phyloP scores from a whole-genome alignment of 2,329 filamentous ascomycete genomes.

The Pezicula neosporulosa region DNA sequence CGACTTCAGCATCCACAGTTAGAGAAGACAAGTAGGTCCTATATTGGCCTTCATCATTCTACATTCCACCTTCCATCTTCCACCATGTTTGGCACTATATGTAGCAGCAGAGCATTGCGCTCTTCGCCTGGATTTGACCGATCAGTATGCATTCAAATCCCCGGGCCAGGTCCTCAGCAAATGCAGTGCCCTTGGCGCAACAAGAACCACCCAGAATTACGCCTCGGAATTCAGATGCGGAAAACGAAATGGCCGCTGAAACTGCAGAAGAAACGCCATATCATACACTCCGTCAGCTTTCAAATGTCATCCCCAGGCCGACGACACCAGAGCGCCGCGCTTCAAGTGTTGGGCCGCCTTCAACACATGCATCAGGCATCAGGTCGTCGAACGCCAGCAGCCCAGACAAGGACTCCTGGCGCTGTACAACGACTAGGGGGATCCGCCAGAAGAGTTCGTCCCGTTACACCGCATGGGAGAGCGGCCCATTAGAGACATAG shows the following conservation, averaged over 20 bases:
- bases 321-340: conserved; percentile 26
- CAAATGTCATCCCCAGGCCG: conserved; percentile 23
- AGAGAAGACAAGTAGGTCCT: no score
- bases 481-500: conserved; percentile 57
- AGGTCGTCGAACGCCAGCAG: conserved; percentile 20
- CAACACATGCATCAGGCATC: conserved; percentile 21
- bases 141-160: neutral
- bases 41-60: no score
- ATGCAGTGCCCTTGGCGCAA: conserved; percentile 2
- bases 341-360: conserved; percentile 25
- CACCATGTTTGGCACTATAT: no score
- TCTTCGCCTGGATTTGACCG: no score
- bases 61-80: no score
- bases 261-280: conserved; percentile 23
- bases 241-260: conserved; percentile 6
- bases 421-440: conserved; percentile 13
- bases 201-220: conserved; percentile 13
- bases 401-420: conserved; percentile 22
- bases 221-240: conserved; percentile 20
- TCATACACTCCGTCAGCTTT: conserved; percentile 18
- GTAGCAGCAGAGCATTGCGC: no score
- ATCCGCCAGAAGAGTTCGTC: conserved; percentile 20
- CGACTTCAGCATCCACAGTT: no score
- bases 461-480: conserved; percentile 54
- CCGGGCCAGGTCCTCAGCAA: neutral